Percentiles rank a stretch among this genome's conserved stretches.
These are phyloP conservation scores for Babjeviella inositovora DNA, from an alignment of 805 yeast genomes.

Conservation along the genomic window DNA sequence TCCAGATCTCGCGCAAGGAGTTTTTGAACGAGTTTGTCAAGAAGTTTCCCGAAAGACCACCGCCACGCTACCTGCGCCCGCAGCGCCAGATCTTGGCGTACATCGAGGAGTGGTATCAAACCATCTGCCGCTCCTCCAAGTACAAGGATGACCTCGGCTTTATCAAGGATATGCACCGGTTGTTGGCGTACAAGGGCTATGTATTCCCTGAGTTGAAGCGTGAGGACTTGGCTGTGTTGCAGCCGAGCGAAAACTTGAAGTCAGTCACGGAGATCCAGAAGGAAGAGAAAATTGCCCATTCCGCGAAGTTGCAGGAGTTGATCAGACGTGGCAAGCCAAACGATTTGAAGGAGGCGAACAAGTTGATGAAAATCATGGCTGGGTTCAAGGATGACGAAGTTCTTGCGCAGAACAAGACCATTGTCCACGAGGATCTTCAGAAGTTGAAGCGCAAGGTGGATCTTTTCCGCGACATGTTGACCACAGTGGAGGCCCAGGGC, in stretches of 20 bases:
- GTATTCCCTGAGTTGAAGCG: constrained; percentile 80
- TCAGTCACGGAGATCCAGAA: constrained; percentile 80
- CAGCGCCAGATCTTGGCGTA: constrained; percentile 79
- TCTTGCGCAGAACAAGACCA: constrained; percentile 54
- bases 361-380: constrained; percentile 94
- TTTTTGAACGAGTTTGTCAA: constrained; percentile 87
- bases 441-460: constrained; percentile 77
- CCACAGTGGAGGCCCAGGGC: constrained; percentile 22
- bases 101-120: constrained; percentile 94
- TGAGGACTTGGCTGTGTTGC: constrained; percentile 87
- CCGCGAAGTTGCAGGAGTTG: constrained; percentile 90
- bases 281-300: constrained; percentile 85
- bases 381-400: constrained; percentile 82
- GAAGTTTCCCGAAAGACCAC: constrained; percentile 90
- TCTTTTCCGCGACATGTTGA: constrained; percentile 75
- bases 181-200: constrained; percentile 82
- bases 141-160: constrained; percentile 86
- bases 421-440: constrained; percentile 71
- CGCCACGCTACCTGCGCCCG: constrained; percentile 64
- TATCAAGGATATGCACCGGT: constrained; percentile 90
- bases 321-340: constrained; percentile 92
- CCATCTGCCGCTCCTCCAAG: constrained; percentile 78
- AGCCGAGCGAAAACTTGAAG: constrained; percentile 76
- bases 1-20: constrained; percentile 90
- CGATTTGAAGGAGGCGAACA: constrained; percentile 92